These are phyloP conservation scores for Cercospora janseana DNA, from an alignment of 2,329 filamentous ascomycete genomes.

Conservation along the genomic window DNA sequence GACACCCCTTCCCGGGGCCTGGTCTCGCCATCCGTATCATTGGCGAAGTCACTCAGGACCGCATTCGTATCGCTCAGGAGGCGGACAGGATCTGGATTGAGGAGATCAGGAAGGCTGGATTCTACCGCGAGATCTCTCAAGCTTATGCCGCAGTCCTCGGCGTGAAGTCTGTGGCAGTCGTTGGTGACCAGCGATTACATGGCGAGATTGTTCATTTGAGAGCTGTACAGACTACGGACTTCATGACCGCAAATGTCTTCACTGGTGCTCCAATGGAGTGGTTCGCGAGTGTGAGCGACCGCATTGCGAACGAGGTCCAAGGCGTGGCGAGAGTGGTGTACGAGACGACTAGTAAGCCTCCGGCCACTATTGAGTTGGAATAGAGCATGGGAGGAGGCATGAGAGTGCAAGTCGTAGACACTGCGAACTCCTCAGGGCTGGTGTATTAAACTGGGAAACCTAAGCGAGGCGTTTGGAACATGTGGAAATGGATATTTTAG, in stretches of 20 bases:
- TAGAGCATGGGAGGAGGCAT: slow-evolving; percentile 40
- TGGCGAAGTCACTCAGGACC: slow-evolving; percentile 77
- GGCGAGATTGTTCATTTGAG: slow-evolving; percentile 61
- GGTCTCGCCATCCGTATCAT: slow-evolving; percentile 76
- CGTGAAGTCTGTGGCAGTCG: slow-evolving; percentile 64
- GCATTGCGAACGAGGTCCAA: slow-evolving; percentile 74
- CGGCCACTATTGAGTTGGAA: slow-evolving; percentile 73
- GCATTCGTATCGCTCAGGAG: slow-evolving; percentile 74
- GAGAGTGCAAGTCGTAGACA: too few species aligned
- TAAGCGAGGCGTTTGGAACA: slow-evolving; percentile 4
- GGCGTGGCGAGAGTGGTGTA: slow-evolving; percentile 71
- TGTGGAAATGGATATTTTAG: neutral
- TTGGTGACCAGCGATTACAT: slow-evolving; percentile 68
- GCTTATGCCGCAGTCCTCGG: slow-evolving; percentile 68
- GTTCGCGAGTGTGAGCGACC: slow-evolving; percentile 61
- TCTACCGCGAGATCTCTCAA: slow-evolving; percentile 70
- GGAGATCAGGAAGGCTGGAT: slow-evolving; percentile 68
- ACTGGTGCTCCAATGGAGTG: slow-evolving; percentile 61
- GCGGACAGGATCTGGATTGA: slow-evolving; percentile 77
- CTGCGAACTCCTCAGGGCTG: too few species aligned
- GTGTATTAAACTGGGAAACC: neutral
- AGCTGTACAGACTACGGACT: slow-evolving; percentile 63
- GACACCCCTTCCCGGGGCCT: slow-evolving; percentile 75
- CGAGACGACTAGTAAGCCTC: slow-evolving; percentile 66
- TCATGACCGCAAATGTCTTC: slow-evolving; percentile 74